phyloP scores from a whole-genome alignment of 2,329 filamentous ascomycete genomes.

The Penicillium crustosum region DNA sequence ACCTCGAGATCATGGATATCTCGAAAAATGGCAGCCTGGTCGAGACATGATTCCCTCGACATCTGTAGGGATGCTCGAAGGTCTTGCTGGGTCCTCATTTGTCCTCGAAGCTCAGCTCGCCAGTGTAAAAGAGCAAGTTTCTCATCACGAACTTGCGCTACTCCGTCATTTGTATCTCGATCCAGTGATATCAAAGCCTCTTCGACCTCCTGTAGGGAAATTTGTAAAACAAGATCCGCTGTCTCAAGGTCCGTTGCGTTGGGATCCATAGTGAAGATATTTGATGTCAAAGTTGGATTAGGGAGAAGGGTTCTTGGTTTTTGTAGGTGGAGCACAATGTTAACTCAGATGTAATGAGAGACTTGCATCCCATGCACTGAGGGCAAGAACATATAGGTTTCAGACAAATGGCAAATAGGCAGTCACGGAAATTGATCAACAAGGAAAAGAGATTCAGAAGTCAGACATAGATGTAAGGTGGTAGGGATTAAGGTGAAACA shows the following conservation, averaged over 20 bases:
- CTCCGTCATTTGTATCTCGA: neutral
- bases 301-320: neutral
- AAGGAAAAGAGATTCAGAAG: neutral
- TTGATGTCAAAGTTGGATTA: neutral
- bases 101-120: neutral
- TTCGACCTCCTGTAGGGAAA: neutral
- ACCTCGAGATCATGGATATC: neutral
- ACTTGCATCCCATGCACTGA: neutral
- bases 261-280: neutral
- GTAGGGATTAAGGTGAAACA: too few relatives aligned
- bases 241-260: neutral
- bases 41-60: neutral
- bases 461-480: neutral
- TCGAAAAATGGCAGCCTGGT: neutral
- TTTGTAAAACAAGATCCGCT: neutral
- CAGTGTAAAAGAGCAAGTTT: neutral
- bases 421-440: neutral
- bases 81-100: neutral
- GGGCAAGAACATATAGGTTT: neutral
- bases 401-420: neutral
- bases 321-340: neutral
- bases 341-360: neutral
- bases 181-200: neutral
- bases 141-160: neutral
- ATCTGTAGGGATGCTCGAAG: neutral